A percentile compares a stretch with the other conserved stretches of the same genome.
phyloP scores from a whole-genome alignment of 225 moss, liverwort and hornwort species.

The Ulota crispa region DNA sequence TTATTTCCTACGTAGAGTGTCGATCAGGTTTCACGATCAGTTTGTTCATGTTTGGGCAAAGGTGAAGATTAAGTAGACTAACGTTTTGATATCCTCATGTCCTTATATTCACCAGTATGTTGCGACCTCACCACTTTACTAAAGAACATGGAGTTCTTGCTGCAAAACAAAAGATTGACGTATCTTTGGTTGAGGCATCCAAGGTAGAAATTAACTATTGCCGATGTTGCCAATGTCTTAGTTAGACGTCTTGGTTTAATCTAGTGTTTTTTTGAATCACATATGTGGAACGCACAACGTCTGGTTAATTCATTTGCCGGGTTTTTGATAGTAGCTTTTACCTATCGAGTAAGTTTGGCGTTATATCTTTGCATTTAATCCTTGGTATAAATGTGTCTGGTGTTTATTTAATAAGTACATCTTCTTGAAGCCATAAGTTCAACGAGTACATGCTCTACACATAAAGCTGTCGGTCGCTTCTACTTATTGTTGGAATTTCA shows the following conservation, averaged over 20 bases:
- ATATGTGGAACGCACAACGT: background rate
- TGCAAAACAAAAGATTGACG: constrained; percentile 95
- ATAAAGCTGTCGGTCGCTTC: background rate
- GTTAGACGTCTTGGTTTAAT: background rate
- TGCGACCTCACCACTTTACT: constrained; percentile 97
- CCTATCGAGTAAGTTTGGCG: background rate
- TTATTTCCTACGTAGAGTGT: constrained; percentile 43
- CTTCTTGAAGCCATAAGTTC: background rate
- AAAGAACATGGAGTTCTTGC: constrained; percentile 93
- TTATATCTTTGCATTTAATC: background rate
- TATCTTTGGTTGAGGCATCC: constrained; percentile 86
- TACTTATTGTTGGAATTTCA: constrained; percentile 9
- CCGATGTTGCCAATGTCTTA: constrained; percentile 4
- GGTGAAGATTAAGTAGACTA: constrained; percentile 25
- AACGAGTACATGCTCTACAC: background rate
- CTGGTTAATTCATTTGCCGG: background rate
- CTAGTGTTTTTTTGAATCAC: background rate
- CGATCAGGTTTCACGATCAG: constrained; percentile 4
- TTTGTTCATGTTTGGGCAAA: constrained; percentile 6
- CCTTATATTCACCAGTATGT: constrained; percentile 73
- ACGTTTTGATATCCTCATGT: constrained; percentile 38
- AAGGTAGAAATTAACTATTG: constrained; percentile 67
- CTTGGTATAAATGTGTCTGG: background rate
- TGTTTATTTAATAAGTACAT: background rate
- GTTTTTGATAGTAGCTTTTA: background rate